Evolutionary conservation across 2,329 filamentous ascomycete genomes (phyloP), one percentile per base, ranked within the genome.

Genomic region (Colletotrichum caudatum): DNA sequence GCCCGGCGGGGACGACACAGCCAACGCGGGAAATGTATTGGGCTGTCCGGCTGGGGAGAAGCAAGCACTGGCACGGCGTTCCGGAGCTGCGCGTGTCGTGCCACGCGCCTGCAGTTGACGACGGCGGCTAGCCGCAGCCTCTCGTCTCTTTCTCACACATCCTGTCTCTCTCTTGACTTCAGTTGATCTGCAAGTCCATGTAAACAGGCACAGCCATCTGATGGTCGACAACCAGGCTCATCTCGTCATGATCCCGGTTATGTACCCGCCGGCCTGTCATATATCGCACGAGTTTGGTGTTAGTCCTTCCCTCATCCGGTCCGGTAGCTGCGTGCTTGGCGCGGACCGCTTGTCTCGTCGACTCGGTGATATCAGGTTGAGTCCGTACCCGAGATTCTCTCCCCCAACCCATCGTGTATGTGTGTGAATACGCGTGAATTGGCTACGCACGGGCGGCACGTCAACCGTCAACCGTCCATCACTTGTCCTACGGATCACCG

Each of bases 241-340:
- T 46, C 37, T 46, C 2, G 50, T 46, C 23, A 41, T 46, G 23
- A 64, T 64, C 61, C 61, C 23, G 26, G 50, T 20, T 16, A 41
- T 7, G 48, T 33, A 35, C 18, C 18, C 20, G 16, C 11, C 37
- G 23, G 50, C 33, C 37, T n/a, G 26, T 64, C 35, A 37, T 41
- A 54, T 44, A 29, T 58, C 29, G 37, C 20, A 58, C 44, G 23
- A 8, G 4, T 44, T 18, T 35, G 44, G 35, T 12, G 6, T 46
- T 60, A 48, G 23, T 44, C 20, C 33, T 69, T 51, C 56, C 12
- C 48, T 54, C 12, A 33, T 50, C 37, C 50, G 18, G 69, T 61
- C 69, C 69, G 65, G 59, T 64, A 72, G 48, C 44, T 46, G 65
- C 59, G 29, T 63, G 46, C 59, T 72, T 72, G 69, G 65, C 69